Percentiles rank a stretch among this genome's conserved stretches.
phyloP scores from a whole-genome alignment of 2,329 filamentous ascomycete species.

The Trematosphaeria pertusa region DNA sequence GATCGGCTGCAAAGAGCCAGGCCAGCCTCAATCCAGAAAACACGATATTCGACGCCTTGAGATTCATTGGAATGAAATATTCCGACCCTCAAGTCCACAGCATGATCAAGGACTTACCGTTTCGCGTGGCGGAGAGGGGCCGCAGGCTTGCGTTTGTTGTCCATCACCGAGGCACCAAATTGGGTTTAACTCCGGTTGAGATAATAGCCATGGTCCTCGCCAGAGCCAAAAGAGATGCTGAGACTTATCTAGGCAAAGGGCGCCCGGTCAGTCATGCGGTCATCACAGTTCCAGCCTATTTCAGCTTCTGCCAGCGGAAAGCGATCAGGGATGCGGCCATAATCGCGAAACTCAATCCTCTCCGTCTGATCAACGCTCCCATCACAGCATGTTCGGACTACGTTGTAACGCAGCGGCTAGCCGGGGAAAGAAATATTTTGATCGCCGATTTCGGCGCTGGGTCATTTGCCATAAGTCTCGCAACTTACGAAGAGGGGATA shows the following conservation, averaged over 20 bases:
- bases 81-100: conserved; percentile 71
- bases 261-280: conserved; percentile 82
- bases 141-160: conserved; percentile 81
- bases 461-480: conserved; percentile 11
- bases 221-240: conserved; percentile 80
- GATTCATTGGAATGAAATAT: conserved; percentile 53
- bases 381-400: conserved; percentile 90
- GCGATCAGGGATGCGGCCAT: conserved; percentile 69
- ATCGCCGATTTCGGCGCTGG: conserved; percentile 21
- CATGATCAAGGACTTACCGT: conserved; percentile 95
- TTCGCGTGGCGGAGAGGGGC: conserved; percentile 66
- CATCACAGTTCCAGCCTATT: conserved; percentile 90
- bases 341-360: conserved; percentile 87
- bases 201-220: conserved; percentile 77
- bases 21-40: conserved; percentile 49
- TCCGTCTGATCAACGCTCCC: conserved; percentile 91
- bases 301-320: conserved; percentile 83
- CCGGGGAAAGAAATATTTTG: conserved; percentile 12
- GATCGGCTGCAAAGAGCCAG: conserved; percentile 68
- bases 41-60: conserved; percentile 46
- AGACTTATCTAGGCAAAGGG: conserved; percentile 74
- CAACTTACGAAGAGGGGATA: conserved; percentile 65
- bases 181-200: conserved; percentile 77
- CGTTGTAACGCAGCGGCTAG: conserved; percentile 60
- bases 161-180: conserved; percentile 65